phyloP scores from a whole-genome alignment of 2,329 filamentous ascomycete species.

The Lecanicillium sp. region DNA sequence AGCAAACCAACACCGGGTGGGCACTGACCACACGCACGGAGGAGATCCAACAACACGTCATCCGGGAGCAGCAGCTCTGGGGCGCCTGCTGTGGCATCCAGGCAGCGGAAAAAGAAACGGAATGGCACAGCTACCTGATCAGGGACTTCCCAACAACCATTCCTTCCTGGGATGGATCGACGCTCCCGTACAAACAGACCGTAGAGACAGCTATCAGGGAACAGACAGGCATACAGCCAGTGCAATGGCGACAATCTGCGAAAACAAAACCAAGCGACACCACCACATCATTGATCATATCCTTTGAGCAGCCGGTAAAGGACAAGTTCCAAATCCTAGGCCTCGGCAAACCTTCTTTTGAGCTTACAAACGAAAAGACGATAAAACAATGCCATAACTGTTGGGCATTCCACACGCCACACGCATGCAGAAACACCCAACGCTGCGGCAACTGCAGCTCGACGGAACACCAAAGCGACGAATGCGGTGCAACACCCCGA shows the following conservation, averaged over 20 bases:
- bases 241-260: conserved; percentile 1
- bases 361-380: background rate
- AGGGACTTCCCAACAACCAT: conserved; percentile 2
- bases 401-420: no score
- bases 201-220: conserved; percentile 1
- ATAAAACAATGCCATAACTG: background rate
- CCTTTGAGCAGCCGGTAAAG: conserved; percentile 1
- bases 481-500: background rate
- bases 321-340: background rate
- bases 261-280: background rate
- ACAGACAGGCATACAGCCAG: background rate
- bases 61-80: conserved; percentile 1
- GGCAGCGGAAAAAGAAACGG: conserved; percentile 1
- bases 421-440: no score
- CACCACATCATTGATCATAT: background rate
- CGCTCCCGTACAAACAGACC: background rate
- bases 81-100: background rate
- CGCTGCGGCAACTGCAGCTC: no score
- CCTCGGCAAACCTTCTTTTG: no score
- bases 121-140: conserved; percentile 3
- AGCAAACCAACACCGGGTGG: background rate
- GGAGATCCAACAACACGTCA: background rate
- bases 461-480: background rate
- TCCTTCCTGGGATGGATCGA: background rate
- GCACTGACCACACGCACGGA: background rate